These are phyloP conservation scores for Scenedesmus sp. DNA, from an alignment of 163 green algal species.

Conservation along the genomic window DNA sequence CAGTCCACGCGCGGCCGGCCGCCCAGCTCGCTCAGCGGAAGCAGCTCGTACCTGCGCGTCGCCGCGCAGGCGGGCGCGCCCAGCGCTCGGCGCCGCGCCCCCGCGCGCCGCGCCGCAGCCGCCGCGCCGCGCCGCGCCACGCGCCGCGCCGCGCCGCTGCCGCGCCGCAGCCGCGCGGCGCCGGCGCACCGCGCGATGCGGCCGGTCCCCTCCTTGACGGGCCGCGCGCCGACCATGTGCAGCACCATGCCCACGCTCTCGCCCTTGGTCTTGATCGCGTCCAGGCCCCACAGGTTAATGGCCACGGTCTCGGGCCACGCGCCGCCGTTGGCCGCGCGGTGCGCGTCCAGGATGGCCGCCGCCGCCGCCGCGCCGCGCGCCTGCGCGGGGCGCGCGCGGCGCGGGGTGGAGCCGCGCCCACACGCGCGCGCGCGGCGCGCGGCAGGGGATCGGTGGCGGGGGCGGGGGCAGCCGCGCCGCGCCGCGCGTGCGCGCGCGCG, in stretches of 20 bases:
- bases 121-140: too few relatives aligned
- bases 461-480: too few relatives aligned
- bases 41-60: slow-evolving; percentile 85
- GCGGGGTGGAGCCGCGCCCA: too few relatives aligned
- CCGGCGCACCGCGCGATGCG: slow-evolving; percentile 69
- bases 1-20: slow-evolving; percentile 90
- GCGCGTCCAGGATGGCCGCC: slow-evolving; percentile 75
- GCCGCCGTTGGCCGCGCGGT: slow-evolving; percentile 72
- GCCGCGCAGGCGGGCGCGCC: too few relatives aligned
- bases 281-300: slow-evolving; percentile 97
- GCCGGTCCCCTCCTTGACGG: slow-evolving; percentile 78
- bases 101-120: too few relatives aligned
- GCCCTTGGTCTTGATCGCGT: slow-evolving; percentile 97
- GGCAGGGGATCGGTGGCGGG: too few relatives aligned
- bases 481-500: too few relatives aligned
- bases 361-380: slow-evolving; percentile 74
- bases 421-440: too few relatives aligned
- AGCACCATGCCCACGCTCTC: slow-evolving; percentile 94
- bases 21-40: slow-evolving; percentile 83
- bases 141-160: too few relatives aligned
- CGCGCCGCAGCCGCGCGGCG: too few relatives aligned
- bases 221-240: slow-evolving; percentile 69
- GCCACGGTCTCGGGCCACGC: slow-evolving; percentile 81
- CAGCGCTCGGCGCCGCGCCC: too few relatives aligned
- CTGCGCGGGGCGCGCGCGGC: too few relatives aligned